Evolutionary conservation across 2,329 filamentous ascomycete genomes (phyloP), one percentile per base, ranked within the genome.

Genomic region (Claviceps monticola): DNA sequence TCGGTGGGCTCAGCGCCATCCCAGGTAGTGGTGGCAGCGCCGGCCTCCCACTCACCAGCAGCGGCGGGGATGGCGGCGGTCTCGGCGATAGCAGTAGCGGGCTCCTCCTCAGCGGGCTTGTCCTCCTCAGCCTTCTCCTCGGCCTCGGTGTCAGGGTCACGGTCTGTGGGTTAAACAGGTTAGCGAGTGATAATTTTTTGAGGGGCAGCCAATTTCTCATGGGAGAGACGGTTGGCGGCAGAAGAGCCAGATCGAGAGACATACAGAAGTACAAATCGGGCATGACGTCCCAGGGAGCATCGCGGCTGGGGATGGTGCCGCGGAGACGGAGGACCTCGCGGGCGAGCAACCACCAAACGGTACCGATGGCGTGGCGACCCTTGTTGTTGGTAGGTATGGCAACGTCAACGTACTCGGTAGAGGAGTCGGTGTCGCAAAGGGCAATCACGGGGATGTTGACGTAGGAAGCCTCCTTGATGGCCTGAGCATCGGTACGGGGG

Each of bases 361-460:
- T 82, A 80, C 93, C 93, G 67, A 98, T 98, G 72, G 94, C 84
- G 79, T 97, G 90, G 72, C 93, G 91, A 80, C 90, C 91, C 86
- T 98, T 98, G 88, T 98, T 98, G 88, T 98, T 98, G 79, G 93
- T 96, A 68, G 93, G 93, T 76, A 98, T 98, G 74, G 93, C 93
- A 74, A 97, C 88, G 71, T 98, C 93, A 71, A 98, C 93, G 79
- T 91, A 98, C 78, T 98, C 91, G 74, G 93, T 97, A 68, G 93
- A 93, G 57, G 93, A 97, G 81, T 98, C 93, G 70, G 91, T 96
- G 77, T 98, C 93, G 80, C 87, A 93, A 65, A 98, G 90, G 68
- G 89, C 93, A 69, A 98, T 96, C 75, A 98, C 93, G 71, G 93
- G 93, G 72, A 98, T 97, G 84, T 98, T 98, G 80, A 98, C 93